Evolutionary conservation across 352 stramenopile genomes (phyloP).

Genomic region (Thraustochytrium striatum): DNA sequence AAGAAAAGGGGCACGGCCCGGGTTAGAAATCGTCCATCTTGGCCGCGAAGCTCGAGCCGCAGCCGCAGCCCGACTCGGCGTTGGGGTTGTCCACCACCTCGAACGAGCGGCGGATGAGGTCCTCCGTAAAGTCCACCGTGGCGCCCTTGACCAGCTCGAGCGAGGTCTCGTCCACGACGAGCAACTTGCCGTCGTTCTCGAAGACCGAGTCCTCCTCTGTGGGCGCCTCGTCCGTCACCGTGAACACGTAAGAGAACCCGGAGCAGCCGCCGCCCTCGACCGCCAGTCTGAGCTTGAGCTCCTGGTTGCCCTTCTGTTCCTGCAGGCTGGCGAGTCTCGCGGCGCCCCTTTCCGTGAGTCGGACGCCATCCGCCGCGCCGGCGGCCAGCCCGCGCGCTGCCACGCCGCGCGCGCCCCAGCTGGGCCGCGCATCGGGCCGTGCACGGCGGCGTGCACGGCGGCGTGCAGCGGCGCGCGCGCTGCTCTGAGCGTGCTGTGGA

Average conservation of each 20-base stretch:
- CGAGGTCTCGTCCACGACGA: constrained; percentile 85
- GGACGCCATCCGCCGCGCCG: not conserved
- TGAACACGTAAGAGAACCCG: constrained; percentile 86
- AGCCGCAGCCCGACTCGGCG: constrained; percentile 91
- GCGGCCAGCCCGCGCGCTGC: too few species aligned
- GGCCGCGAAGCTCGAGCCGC: constrained; percentile 92
- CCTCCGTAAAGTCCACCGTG: constrained; percentile 92
- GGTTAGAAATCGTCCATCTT: constrained; percentile 65
- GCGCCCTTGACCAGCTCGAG: constrained; percentile 86
- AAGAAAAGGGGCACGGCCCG: not conserved
- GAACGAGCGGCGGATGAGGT: constrained; percentile 95
- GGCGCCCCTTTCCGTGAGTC: constrained; percentile 25
- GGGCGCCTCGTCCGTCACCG: constrained; percentile 68
- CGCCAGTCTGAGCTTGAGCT: constrained; percentile 67
- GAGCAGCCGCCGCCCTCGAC: constrained; percentile 86
- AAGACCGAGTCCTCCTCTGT: constrained; percentile 69
- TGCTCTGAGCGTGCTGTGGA: too few species aligned
- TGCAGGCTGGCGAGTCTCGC: constrained; percentile 43
- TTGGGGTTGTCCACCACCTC: constrained; percentile 93
- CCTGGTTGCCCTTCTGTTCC: constrained; percentile 47
- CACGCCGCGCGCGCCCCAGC: too few species aligned
- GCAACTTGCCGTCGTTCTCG: constrained; percentile 71
- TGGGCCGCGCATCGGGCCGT: too few species aligned
- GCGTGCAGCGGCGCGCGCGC: too few species aligned
- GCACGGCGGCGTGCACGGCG: too few species aligned